phyloP scores from a whole-genome alignment of 495 filamentous ascomycete species.

The Podospora appendiculata region DNA sequence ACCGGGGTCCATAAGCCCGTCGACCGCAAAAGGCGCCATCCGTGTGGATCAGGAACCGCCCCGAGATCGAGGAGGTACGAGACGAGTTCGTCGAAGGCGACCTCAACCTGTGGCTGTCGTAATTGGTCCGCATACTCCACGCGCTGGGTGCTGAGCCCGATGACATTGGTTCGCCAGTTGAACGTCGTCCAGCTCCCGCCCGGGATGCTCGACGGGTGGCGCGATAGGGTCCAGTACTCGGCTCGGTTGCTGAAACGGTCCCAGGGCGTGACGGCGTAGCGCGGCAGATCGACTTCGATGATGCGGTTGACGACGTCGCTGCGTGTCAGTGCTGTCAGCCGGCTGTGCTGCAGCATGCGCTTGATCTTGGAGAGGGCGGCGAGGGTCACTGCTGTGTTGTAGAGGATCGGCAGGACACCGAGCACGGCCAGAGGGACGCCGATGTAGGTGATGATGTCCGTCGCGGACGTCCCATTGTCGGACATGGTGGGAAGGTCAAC shows the following conservation, averaged over 20 bases:
- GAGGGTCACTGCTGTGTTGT: slow-evolving; percentile 48
- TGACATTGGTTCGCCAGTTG: slow-evolving; percentile 54
- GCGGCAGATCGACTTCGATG: slow-evolving; percentile 58
- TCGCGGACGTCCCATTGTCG: slow-evolving; percentile 13
- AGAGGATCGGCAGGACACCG: slow-evolving; percentile 61
- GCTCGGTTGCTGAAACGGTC: slow-evolving; percentile 42
- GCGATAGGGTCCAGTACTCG: slow-evolving; percentile 49
- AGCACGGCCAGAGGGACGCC: slow-evolving; percentile 58
- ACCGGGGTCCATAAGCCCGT: slow-evolving; percentile 58
- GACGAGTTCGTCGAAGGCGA: slow-evolving; percentile 53
- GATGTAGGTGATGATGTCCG: slow-evolving; percentile 44
- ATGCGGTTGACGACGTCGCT: slow-evolving; percentile 55
- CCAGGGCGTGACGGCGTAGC: slow-evolving; percentile 53
- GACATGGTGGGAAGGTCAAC: background rate
- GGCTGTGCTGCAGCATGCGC: slow-evolving; percentile 44
- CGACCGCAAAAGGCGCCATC: slow-evolving; percentile 49
- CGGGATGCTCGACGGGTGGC: slow-evolving; percentile 39
- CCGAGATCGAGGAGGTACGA: slow-evolving; percentile 56
- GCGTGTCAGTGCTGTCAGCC: slow-evolving; percentile 48
- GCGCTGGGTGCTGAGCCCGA: slow-evolving; percentile 51
- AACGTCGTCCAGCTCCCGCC: slow-evolving; percentile 58
- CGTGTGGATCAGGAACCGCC: slow-evolving; percentile 50
- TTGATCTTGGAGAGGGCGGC: slow-evolving; percentile 49
- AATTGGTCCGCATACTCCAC: slow-evolving; percentile 60
- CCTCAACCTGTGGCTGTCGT: slow-evolving; percentile 56